Conservation (phyloP, 345 rosid genomes). For the Acer yangbiense region DNA sequence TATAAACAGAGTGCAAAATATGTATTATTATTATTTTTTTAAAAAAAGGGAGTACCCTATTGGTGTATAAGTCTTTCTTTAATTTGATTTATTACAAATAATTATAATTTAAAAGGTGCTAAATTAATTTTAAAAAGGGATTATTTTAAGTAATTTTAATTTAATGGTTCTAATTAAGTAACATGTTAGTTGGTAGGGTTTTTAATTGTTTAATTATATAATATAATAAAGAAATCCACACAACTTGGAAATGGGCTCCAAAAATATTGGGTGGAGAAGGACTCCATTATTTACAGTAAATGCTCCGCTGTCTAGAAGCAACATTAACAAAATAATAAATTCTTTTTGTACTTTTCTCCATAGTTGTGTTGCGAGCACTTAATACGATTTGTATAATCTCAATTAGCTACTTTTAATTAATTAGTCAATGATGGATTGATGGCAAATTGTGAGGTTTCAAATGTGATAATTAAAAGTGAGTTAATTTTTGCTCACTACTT, state of each 20-base stretch:
- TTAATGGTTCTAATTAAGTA: background rate
- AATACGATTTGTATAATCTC: background rate
- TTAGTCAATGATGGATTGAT: background rate
- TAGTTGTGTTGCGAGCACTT: background rate
- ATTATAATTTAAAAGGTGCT: too few relatives aligned
- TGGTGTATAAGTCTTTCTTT: background rate
- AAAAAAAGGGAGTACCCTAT: background rate
- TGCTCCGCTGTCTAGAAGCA: background rate
- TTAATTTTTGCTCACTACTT: too few relatives aligned
- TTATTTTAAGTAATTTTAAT: background rate
- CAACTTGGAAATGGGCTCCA: conserved; percentile 34
- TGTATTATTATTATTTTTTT: background rate
- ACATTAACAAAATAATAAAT: background rate
- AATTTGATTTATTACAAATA: too few relatives aligned
- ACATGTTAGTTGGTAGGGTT: conserved; percentile 14
- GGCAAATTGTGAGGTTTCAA: background rate
- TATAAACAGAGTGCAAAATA: too few relatives aligned
- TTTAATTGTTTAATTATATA: background rate
- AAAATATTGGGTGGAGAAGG: conserved; percentile 16
- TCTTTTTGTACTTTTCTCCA: background rate
- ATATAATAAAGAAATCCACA: conserved; percentile 2
- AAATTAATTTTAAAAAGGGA: background rate
- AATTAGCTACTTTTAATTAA: background rate
- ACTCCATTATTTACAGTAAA: background rate
- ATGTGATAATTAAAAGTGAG: background rate